phyloP scores from a whole-genome alignment of 108 stramenopile genomes.

The Chaetoceros tenuissimus region DNA sequence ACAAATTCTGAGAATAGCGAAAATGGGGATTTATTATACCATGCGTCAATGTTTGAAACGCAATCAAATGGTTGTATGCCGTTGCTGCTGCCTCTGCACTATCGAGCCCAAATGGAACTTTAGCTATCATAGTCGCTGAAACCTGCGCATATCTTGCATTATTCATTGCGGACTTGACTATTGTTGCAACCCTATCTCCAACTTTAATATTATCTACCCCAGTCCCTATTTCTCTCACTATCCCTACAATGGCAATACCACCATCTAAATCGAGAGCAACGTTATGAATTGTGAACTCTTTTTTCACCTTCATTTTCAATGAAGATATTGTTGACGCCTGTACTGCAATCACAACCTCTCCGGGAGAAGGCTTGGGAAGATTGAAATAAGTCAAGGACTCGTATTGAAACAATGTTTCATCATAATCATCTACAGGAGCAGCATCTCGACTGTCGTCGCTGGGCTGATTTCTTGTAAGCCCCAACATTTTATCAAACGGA shows the following conservation, averaged over 20 bases:
- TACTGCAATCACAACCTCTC: neutral
- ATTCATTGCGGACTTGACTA: neutral
- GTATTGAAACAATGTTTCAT: neutral
- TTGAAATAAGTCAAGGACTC: neutral
- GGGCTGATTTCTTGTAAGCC: neutral
- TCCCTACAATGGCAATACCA: neutral
- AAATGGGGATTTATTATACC: constrained; percentile 11
- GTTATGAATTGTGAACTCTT: neutral
- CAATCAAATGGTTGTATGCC: constrained; percentile 23
- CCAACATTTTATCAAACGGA: too few species aligned
- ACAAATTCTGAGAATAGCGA: constrained; percentile 10
- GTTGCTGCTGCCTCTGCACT: constrained; percentile 19
- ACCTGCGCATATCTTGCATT: constrained; percentile 10
- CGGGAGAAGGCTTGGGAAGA: neutral
- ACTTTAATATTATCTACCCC: neutral
- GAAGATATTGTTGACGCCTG: neutral
- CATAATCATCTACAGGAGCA: neutral
- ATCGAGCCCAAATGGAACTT: constrained; percentile 19
- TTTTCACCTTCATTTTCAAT: neutral
- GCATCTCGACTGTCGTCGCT: neutral
- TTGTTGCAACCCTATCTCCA: neutral
- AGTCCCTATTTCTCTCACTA: neutral
- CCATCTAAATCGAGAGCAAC: neutral
- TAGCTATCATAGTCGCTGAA: constrained; percentile 12
- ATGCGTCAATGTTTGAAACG: constrained; percentile 31